Conservation (phyloP, 2,329 filamentous ascomycete species). For the Coniella lustricola region DNA sequence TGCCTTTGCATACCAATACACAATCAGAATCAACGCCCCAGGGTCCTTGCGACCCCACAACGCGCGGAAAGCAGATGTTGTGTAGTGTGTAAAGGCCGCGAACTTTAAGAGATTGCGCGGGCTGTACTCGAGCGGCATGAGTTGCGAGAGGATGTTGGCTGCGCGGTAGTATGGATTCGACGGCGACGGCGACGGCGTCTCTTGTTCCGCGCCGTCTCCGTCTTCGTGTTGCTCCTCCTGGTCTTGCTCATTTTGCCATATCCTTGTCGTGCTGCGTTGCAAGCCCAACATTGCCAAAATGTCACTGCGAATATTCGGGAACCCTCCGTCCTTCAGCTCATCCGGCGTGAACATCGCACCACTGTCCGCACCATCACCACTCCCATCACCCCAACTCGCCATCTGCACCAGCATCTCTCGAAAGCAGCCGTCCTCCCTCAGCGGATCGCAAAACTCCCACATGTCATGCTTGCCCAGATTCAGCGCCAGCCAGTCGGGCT, state of each 20-base stretch:
- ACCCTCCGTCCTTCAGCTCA: conserved; percentile 15
- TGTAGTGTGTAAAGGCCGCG: conserved; percentile 38
- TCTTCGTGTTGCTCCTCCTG: too few species aligned
- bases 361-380: not conserved
- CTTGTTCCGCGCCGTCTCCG: too few species aligned
- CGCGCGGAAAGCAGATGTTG: conserved; percentile 34
- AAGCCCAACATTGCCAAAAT: conserved; percentile 26
- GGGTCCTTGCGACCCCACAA: conserved; percentile 45
- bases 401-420: conserved; percentile 16
- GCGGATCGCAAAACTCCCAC: conserved; percentile 43
- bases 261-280: too few species aligned
- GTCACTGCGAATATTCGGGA: conserved; percentile 24
- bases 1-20: conserved; percentile 49
- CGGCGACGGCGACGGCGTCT: conserved; percentile 11
- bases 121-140: conserved; percentile 29
- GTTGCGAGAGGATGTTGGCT: conserved; percentile 30
- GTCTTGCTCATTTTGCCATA: too few species aligned
- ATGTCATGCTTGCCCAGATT: conserved; percentile 48
- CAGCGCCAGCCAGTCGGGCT: conserved; percentile 54
- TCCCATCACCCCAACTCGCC: not conserved
- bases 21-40: conserved; percentile 46
- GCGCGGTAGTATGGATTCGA: conserved; percentile 28
- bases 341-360: conserved; percentile 6
- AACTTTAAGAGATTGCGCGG: conserved; percentile 37
- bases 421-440: conserved; percentile 23